These are phyloP conservation scores for Kondoa malvinella DNA, from an alignment of 768 basidiomycete genomes.

Conservation along the genomic window DNA sequence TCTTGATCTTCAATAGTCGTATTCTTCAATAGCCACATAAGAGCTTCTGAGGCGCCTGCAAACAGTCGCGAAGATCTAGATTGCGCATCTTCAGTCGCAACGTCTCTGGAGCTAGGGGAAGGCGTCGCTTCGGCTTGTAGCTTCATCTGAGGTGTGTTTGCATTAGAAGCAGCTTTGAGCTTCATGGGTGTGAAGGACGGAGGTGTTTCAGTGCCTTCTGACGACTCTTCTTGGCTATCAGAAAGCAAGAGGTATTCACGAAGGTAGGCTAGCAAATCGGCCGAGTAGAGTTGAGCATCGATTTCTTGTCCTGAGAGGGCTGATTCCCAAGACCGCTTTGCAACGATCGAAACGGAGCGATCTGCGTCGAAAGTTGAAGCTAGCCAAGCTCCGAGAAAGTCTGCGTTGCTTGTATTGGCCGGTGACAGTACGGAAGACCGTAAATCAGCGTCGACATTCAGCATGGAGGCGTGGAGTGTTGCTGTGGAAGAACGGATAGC, in stretches of 20 bases:
- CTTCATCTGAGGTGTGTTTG: not conserved
- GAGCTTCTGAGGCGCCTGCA: not conserved
- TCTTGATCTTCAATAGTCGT: not conserved
- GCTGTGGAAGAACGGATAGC: constrained; percentile 8
- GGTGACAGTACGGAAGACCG: not conserved
- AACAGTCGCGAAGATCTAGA: not conserved
- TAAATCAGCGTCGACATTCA: not conserved
- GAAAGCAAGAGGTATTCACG: not conserved
- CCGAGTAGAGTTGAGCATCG: not conserved
- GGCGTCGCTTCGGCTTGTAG: not conserved
- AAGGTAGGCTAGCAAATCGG: not conserved
- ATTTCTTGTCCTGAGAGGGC: not conserved
- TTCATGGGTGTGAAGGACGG: not conserved
- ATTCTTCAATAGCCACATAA: not conserved
- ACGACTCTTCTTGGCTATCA: not conserved
- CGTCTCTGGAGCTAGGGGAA: not conserved
- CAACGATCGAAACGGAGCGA: not conserved
- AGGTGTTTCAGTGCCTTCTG: not conserved
- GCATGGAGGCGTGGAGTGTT: constrained; percentile 11
- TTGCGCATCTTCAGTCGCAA: not conserved
- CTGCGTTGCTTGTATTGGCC: not conserved
- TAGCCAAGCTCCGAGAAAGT: not conserved
- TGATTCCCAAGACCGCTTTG: not conserved
- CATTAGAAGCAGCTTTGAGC: not conserved
- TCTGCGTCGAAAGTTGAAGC: not conserved